Evolutionary conservation across 176 grass and related monocot genomes (phyloP), one percentile per base, ranked within the genome.

Genomic region (Bonia amplexicaulis): DNA sequence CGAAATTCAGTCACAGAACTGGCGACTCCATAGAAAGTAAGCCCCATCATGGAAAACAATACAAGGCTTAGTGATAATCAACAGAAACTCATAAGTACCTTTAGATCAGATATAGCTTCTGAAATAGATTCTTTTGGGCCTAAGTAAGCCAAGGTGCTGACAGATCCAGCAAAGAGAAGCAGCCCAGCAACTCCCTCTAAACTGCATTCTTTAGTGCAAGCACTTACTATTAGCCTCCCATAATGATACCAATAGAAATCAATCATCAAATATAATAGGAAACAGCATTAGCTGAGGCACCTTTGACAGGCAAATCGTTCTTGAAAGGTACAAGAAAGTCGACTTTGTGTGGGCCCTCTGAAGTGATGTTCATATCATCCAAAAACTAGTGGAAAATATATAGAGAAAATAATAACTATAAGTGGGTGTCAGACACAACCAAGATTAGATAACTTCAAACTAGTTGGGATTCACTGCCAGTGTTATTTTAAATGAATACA

Each of bases 31-130:
- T 37, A 45, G 20, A 59, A 16, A 60, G 29, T 71, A 64, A 73
- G 29, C 6, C 16, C 47, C 58, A 26, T 47, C 23, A 58, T 76
- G 78, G 12, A 66, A 66, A 84, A 64, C 39, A 73, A 66, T 78
- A 64, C 39, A 57, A 68, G 55, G 6, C 9, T 31, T 12, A 3
- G 7, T 37, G 23, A 47, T 77, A 33, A 46, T 19, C 2, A 87
- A 52, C 29, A 23, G 42, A 57, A 58, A 39, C 73, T 65, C 74
- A 67, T 86, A 55, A 80, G 26, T 90, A 95, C 96, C 96, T 98
- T 98, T 41, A 95, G 85, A 81, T 98, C 93, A 71, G 89, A 93
- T 85, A 98, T 93, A 92, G 81, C 96, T 93, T 98, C 91, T 35
- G 78, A 80, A 89, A 92, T 60, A 61, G 91, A 89, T 85, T 98